Evolutionary conservation across 2,329 filamentous ascomycete species (phyloP), one percentile per base, ranked within the genome.

Genomic region (Bipolaris gigantea): DNA sequence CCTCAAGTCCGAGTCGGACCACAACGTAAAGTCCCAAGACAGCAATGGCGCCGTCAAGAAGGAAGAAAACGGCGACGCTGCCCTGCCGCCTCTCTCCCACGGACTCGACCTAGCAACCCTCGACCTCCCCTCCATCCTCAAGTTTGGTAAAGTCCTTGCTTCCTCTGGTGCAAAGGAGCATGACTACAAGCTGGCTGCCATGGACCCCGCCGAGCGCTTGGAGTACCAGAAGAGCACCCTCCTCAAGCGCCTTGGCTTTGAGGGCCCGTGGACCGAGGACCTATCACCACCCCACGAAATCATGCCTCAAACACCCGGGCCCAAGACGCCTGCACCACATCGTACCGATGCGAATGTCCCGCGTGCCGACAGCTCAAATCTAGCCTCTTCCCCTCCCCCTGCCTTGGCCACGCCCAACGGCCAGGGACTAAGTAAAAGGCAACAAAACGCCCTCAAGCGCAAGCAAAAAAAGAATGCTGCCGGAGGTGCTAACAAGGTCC

Each of bases 381-480:
- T 76, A 47, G 68, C 67, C 7, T 71, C 76, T 33, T 83, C 83
- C 3, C 80, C 82, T 11, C 65, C 69, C 3, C 80, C 82, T 15
- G 65, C 69, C 18, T 56, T 69, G 34, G 72, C 75, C 46, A 74
- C 79, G 13, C 79, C 80, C 45, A 71, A 67, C 34, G 69, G 68
- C 44, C 63, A 68, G 18, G 57, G 83, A 4, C 80, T 99, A 47
- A 97, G 94, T 77, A 93, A 94, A 56, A 86, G 94, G 38, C 94
- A 99, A 69, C 84, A 97, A 18, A 99, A 99, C 68, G 90, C 94
- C 48, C 78, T 99, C 9, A 97, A 97, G 75, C 85, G 94, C 39
- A 97, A 97, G 72, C 86, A 92, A 39, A 99, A 97, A 76, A 86
- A 89, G 65, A 90, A 95, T 64, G 87, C 92, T 3, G 91, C 94